Percentiles rank a stretch among this genome's conserved stretches.
These are phyloP conservation scores for Pythium dissotocum DNA, from an alignment of 352 stramenopile species.

Conservation along the genomic window DNA sequence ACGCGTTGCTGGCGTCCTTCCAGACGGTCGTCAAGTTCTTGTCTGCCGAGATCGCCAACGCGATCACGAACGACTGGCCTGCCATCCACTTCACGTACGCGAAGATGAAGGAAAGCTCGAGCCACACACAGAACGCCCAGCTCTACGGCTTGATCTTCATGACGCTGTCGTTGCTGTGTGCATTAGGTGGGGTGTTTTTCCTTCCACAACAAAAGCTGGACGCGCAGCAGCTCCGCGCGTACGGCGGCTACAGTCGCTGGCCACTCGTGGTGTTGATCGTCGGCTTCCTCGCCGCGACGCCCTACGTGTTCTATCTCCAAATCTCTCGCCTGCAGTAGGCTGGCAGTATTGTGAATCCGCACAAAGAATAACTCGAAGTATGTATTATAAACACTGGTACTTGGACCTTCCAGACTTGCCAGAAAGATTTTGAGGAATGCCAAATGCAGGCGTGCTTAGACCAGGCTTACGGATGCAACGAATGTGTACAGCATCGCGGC, in stretches of 20 bases:
- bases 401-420: no score
- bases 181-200: constrained; percentile 27
- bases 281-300: constrained; percentile 25
- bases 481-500: no score
- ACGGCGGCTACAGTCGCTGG: constrained; percentile 44
- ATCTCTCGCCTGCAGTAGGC: constrained; percentile 16
- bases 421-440: no score
- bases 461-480: no score
- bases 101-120: not conserved
- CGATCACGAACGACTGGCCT: constrained; percentile 8
- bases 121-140: not conserved
- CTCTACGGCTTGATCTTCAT: constrained; percentile 28
- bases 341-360: no score
- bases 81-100: constrained; percentile 18
- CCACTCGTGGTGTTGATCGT: constrained; percentile 28
- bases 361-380: no score
- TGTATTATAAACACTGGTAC: no score
- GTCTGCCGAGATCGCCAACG: constrained; percentile 26
- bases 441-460: no score
- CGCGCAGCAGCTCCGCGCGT: constrained; percentile 46
- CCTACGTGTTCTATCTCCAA: constrained; percentile 31
- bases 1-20: constrained; percentile 36
- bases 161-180: constrained; percentile 25
- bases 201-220: constrained; percentile 46
- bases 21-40: constrained; percentile 41